These are phyloP conservation scores for Malus asiatica DNA, from an alignment of 306 rosid genomes.

Conservation along the genomic window DNA sequence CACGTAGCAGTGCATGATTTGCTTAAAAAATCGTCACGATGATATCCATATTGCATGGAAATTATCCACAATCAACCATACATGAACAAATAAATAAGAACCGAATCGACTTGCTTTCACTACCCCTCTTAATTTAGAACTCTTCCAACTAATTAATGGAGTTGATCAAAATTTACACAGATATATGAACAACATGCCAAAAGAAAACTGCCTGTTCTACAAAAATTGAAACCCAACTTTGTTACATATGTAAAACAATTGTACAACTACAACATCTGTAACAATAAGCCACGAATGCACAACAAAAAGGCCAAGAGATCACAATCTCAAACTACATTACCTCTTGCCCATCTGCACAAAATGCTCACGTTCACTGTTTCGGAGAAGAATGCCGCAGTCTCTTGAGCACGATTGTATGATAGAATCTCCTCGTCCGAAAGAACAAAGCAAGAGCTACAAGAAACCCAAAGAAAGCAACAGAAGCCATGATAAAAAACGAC, in stretches of 20 bases:
- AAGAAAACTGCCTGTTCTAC: not conserved
- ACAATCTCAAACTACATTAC: not conserved
- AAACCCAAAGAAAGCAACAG: conserved; percentile 48
- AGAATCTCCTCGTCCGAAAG: conserved; percentile 61
- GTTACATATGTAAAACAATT: not conserved
- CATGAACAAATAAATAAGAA: too few relatives aligned
- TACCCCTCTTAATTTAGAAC: too few relatives aligned
- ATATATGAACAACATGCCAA: not conserved
- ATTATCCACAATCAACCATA: too few relatives aligned
- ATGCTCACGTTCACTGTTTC: not conserved
- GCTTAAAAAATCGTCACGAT: too few relatives aligned
- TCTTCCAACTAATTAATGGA: too few relatives aligned
- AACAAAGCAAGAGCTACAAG: conserved; percentile 50
- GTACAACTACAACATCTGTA: not conserved
- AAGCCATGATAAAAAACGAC: conserved; percentile 68
- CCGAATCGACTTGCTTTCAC: too few relatives aligned
- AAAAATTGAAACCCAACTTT: not conserved
- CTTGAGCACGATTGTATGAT: conserved; percentile 36
- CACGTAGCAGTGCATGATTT: too few relatives aligned
- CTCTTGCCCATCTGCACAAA: not conserved
- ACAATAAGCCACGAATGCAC: too few relatives aligned
- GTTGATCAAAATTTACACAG: not conserved
- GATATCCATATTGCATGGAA: too few relatives aligned
- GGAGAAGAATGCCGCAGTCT: conserved; percentile 32
- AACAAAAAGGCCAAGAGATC: not conserved